Base-by-base conservation (phyloP, 2,329 filamentous ascomycete genomes). In the Lojkania enalia region DNA sequence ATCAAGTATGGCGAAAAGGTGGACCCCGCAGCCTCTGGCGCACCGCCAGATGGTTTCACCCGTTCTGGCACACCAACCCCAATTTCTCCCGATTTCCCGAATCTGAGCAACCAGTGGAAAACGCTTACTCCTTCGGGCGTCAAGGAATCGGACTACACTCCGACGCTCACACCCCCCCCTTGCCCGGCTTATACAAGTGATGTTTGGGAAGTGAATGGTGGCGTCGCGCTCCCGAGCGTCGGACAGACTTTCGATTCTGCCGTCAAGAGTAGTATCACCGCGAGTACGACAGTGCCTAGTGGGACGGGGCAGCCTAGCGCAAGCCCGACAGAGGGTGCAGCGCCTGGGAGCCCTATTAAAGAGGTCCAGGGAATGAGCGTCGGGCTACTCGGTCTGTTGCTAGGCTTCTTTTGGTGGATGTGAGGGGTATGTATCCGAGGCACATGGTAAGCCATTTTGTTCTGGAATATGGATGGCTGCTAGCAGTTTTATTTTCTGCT, bases 31-130 rank as follows among this genome's bases (percentile, higher is more conserved):
- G 57, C 59, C 15, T 58, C 68, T 2, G 53, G 50, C 35, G 61
- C 77, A 1, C 80, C 78, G n/a, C 75, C 79, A 12, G 88, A 83
- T 56, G 86, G 88, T 23, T 90, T 79, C 69, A 79, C 81, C 0
- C 81, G 87, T 54, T 80, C 80, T 37, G 90, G 90, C 41, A 88
- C 81, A 0, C 90, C 90, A 0, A 87, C 78, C 0, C 87, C 89
- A 0, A 74, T 90, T 20, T 73, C 73, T 4, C 88, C 90, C 0
- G 90, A 95, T 64, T 95, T 92, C 66, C 66, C 75, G 57, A 94
- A 94, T 65, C 78, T 95, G 47, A 83, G 85, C 72, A 77, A 74
- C 20, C 84, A 88, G 55, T 95, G 90, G 90, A 83, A 83, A 5
- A 86, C 81, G 3, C 72, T 89, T 41, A 80, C 74, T 5, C 88